A percentile compares a stretch with the other conserved stretches of the same genome.
These are phyloP conservation scores for Aspergillus fijiensis DNA, from an alignment of 2,329 filamentous ascomycete species.

Conservation along the genomic window DNA sequence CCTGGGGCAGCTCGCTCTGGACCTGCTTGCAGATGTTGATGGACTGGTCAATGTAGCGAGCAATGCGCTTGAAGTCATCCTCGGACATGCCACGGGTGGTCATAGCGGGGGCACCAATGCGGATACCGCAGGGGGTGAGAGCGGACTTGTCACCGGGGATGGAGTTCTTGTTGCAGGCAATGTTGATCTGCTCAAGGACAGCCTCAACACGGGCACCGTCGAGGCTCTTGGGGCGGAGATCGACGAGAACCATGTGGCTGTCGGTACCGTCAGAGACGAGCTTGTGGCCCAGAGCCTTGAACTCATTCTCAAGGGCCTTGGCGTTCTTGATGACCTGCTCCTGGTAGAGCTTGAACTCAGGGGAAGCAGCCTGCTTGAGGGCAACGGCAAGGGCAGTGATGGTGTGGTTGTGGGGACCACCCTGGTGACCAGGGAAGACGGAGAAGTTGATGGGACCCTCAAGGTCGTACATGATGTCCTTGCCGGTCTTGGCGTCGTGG, in stretches of 20 bases:
- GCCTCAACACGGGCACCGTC: slow-evolving; percentile 93
- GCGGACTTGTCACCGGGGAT: slow-evolving; percentile 97
- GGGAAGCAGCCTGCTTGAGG: slow-evolving; percentile 84
- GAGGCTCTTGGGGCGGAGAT: slow-evolving; percentile 83
- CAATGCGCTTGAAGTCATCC: slow-evolving; percentile 88
- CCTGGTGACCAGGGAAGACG: slow-evolving; percentile 97
- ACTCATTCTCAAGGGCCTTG: slow-evolving; percentile 78
- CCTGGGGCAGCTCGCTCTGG: slow-evolving; percentile 83
- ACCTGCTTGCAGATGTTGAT: slow-evolving; percentile 90
- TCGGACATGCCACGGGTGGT: slow-evolving; percentile 90
- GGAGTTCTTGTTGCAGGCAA: slow-evolving; percentile 99
- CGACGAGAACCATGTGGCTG: slow-evolving; percentile 91
- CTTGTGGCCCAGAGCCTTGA: slow-evolving; percentile 70
- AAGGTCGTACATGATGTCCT: slow-evolving; percentile 83
- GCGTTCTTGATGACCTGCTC: slow-evolving; percentile 86
- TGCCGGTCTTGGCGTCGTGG: slow-evolving; percentile 80
- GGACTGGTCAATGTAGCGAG: slow-evolving; percentile 80
- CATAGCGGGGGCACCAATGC: slow-evolving; percentile 97
- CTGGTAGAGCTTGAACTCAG: slow-evolving; percentile 92
- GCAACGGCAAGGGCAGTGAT: slow-evolving; percentile 94
- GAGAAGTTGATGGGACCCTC: slow-evolving; percentile 92
- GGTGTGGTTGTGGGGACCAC: slow-evolving; percentile 97
- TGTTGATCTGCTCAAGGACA: slow-evolving; percentile 96
- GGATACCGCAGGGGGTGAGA: slow-evolving; percentile 88
- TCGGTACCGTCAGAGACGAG: slow-evolving; percentile 94